Conservation (phyloP, 164 flowering plant genomes). For the Litsea cubeba region DNA sequence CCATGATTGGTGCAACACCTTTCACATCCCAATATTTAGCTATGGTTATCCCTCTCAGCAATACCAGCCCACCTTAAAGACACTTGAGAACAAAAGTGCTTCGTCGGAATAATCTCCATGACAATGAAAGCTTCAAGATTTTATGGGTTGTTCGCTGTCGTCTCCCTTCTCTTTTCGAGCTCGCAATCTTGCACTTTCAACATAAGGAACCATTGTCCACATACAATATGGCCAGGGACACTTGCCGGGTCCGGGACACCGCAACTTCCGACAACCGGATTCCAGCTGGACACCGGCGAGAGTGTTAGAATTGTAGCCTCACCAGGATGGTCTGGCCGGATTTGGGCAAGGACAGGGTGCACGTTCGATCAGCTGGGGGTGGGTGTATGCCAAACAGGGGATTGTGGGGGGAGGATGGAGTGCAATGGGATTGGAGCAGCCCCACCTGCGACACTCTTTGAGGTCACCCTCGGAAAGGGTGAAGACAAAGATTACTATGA, state of each 20-base stretch:
- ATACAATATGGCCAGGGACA: slow-evolving; percentile 84
- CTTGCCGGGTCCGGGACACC: slow-evolving; percentile 64
- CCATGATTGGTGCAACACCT: neutral
- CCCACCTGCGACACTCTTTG: slow-evolving; percentile 77
- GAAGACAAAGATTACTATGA: slow-evolving; percentile 57
- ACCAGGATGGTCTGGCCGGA: slow-evolving; percentile 80
- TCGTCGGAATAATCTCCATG: neutral
- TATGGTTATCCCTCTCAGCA: neutral
- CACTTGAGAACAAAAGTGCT: neutral
- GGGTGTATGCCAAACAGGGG: slow-evolving; percentile 68
- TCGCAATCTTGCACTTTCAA: slow-evolving; percentile 31
- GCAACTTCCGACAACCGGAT: slow-evolving; percentile 55
- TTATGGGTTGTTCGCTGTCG: neutral
- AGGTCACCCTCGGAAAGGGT: slow-evolving; percentile 57
- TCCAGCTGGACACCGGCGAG: slow-evolving; percentile 45
- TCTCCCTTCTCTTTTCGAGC: neutral
- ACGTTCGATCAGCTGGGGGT: slow-evolving; percentile 43
- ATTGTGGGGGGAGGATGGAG: slow-evolving; percentile 65
- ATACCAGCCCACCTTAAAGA: neutral
- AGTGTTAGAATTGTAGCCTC: slow-evolving; percentile 25
- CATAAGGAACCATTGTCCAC: slow-evolving; percentile 60
- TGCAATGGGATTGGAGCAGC: slow-evolving; percentile 62
- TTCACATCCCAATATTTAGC: neutral
- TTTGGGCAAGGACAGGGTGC: slow-evolving; percentile 87
- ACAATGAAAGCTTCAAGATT: neutral